These are phyloP conservation scores for Diplodia intermedia DNA, from an alignment of 2,329 filamentous ascomycete genomes.

Conservation along the genomic window DNA sequence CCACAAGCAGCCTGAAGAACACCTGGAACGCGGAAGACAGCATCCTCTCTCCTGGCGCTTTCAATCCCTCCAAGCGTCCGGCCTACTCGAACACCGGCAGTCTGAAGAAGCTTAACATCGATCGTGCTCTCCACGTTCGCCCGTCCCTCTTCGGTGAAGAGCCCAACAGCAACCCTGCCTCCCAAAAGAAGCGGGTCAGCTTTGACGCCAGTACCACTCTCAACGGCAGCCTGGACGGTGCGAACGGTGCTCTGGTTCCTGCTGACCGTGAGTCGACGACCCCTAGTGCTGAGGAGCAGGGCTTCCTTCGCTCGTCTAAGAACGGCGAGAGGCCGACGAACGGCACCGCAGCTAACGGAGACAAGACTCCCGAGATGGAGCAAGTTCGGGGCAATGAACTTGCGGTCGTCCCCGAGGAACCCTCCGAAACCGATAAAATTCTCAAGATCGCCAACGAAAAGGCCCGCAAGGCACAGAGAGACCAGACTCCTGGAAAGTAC, in stretches of 20 bases:
- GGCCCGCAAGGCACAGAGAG: slow-evolving; percentile 41
- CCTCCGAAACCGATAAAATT: slow-evolving; percentile 47
- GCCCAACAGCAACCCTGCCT: slow-evolving; percentile 56
- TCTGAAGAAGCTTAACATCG: slow-evolving; percentile 92
- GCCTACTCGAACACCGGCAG: slow-evolving; percentile 53
- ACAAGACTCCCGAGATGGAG: slow-evolving; percentile 66
- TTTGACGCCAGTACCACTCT: slow-evolving; percentile 66
- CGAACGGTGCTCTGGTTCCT: slow-evolving; percentile 59
- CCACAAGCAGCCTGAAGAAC: slow-evolving; percentile 82
- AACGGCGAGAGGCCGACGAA: slow-evolving; percentile 42
- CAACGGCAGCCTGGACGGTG: slow-evolving; percentile 54
- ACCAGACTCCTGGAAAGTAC: slow-evolving; percentile 75
- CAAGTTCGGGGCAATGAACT: slow-evolving; percentile 77
- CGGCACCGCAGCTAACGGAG: slow-evolving; percentile 44
- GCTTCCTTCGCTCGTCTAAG: slow-evolving; percentile 63
- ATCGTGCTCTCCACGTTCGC: slow-evolving; percentile 77
- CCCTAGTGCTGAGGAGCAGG: slow-evolving; percentile 65
- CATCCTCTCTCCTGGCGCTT: slow-evolving; percentile 83
- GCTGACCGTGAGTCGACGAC: slow-evolving; percentile 59
- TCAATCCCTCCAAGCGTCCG: slow-evolving; percentile 66
- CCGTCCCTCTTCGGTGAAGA: slow-evolving; percentile 62
- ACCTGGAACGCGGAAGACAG: slow-evolving; percentile 84
- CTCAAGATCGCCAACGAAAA: slow-evolving; percentile 37
- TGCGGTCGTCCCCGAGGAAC: slow-evolving; percentile 77
- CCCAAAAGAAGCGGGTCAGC: slow-evolving; percentile 80